Evolutionary conservation across 805 yeast genomes (phyloP).

Genomic region (Metschnikowia cerradonensis): DNA sequence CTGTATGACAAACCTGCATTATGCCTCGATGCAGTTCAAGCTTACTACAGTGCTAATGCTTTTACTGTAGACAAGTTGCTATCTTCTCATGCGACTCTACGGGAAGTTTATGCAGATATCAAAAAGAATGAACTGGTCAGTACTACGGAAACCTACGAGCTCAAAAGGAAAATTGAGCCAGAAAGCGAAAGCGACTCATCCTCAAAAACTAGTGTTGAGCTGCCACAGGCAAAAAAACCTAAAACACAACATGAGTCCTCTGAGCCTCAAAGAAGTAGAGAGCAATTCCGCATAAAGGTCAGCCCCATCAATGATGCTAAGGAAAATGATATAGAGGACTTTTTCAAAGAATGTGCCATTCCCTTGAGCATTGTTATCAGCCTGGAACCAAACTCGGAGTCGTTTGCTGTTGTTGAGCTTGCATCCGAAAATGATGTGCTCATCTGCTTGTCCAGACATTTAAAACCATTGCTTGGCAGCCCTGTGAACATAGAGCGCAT

Average conservation of each 20-base stretch:
- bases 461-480: slow-evolving; percentile 41
- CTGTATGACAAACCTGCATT: not conserved
- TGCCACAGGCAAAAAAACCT: not conserved
- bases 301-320: slow-evolving; percentile 42
- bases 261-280: slow-evolving; percentile 48
- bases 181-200: not conserved
- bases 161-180: not conserved
- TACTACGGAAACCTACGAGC: not conserved
- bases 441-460: slow-evolving; percentile 58
- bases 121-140: not conserved
- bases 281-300: slow-evolving; percentile 54
- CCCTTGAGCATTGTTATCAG: slow-evolving; percentile 32
- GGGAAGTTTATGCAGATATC: not conserved
- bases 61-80: not conserved
- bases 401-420: slow-evolving; percentile 59
- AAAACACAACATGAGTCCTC: not conserved
- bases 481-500: slow-evolving; percentile 46
- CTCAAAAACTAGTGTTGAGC: not conserved
- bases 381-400: slow-evolving; percentile 4
- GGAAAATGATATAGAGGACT: slow-evolving; percentile 35
- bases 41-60: not conserved
- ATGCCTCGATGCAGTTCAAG: not conserved
- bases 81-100: not conserved
- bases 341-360: slow-evolving; percentile 61
- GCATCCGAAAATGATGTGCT: slow-evolving; percentile 42